Base-by-base conservation (phyloP, 768 basidiomycete genomes). In the Macrolepiota fuliginosa region DNA sequence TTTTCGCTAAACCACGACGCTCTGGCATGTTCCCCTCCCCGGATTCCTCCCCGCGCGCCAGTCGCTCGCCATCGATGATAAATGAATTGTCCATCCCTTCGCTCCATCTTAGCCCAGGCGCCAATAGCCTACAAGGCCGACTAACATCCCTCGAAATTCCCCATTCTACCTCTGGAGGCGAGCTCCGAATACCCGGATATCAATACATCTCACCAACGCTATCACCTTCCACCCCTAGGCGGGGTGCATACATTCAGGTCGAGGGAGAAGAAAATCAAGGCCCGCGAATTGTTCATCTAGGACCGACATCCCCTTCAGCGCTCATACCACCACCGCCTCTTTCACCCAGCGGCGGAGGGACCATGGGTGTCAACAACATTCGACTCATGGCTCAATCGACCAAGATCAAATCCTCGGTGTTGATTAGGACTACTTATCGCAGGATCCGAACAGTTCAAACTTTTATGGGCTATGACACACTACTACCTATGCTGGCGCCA, bases 401-500 rank as follows among this genome's bases (percentile, higher is more conserved):
- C 24, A 77, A 75, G 25, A 77, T 91, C 45, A 80, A 77, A 62
- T 86, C 84, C 1, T 53, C 77, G 4, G 67, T 76, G 19, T 81
- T 91, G 1, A 74, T 84, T n/a, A 77, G 75, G 37, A 79, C 75
- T 37, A 90, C 88, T 13, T 88, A 87, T 66, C 77, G 77, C 36
- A 76, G 88, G 29, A 82, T 91, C 25, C 77, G 89, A 19, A 70
- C 81, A 2, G 85, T 88, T 24, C 89, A 90, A 71, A 76, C 74
- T 12, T 79, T 77, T 56, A 80, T 90, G 79, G 89, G 89, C 1
- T 91, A 90, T 69, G 76, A 81, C 15, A 69, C 75, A 3, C 70
- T 89, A 29, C 73, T 90, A 7, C 85, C 86, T 11, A 63, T 83
- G 49, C 79, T 79, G 9, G 63, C 67, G 32, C 69, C 63, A 32